A percentile compares a stretch with the other conserved stretches of the same genome.
These are phyloP conservation scores for Melanogaster broomeanus DNA, from an alignment of 768 basidiomycete species.

Conservation along the genomic window DNA sequence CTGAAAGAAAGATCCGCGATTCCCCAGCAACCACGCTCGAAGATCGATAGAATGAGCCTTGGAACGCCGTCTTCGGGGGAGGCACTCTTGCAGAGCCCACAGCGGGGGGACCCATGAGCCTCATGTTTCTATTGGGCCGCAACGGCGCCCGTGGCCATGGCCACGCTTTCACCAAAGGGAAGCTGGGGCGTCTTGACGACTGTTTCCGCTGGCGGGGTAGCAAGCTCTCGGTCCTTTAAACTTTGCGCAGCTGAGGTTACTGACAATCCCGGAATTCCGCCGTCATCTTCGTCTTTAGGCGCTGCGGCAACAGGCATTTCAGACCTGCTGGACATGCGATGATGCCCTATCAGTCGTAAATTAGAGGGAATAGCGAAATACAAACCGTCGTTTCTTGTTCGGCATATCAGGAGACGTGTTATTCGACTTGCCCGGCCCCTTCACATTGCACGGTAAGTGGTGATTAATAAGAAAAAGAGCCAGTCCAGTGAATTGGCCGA, in stretches of 20 bases:
- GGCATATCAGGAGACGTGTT: slow-evolving; percentile 69
- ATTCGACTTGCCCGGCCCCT: slow-evolving; percentile 63
- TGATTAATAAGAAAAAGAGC: slow-evolving; percentile 13
- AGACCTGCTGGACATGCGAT: slow-evolving; percentile 43
- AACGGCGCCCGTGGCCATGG: slow-evolving; percentile 49
- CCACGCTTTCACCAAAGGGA: slow-evolving; percentile 61
- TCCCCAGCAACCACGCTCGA: slow-evolving; percentile 4
- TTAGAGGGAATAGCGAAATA: slow-evolving; percentile 28
- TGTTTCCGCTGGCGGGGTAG: slow-evolving; percentile 40
- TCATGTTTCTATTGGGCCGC: slow-evolving; percentile 28
- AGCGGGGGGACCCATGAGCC: not conserved
- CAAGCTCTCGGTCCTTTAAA: slow-evolving; percentile 38
- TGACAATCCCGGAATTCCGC: slow-evolving; percentile 36
- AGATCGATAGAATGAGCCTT: slow-evolving; percentile 1
- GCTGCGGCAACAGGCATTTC: slow-evolving; percentile 24
- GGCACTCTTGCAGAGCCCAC: slow-evolving; percentile 3
- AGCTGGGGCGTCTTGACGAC: slow-evolving; percentile 61
- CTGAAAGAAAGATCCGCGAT: slow-evolving; percentile 3
- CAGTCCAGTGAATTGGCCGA: slow-evolving; percentile 10
- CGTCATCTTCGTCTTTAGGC: slow-evolving; percentile 41
- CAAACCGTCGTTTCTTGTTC: slow-evolving; percentile 83
- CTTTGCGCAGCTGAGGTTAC: slow-evolving; percentile 34
- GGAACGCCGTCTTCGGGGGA: slow-evolving; percentile 1
- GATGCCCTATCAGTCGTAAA: slow-evolving; percentile 30
- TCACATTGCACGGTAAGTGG: slow-evolving; percentile 37